phyloP scores from a whole-genome alignment of 1,284 basidiomycete genomes.

The Pholiota adiposa region DNA sequence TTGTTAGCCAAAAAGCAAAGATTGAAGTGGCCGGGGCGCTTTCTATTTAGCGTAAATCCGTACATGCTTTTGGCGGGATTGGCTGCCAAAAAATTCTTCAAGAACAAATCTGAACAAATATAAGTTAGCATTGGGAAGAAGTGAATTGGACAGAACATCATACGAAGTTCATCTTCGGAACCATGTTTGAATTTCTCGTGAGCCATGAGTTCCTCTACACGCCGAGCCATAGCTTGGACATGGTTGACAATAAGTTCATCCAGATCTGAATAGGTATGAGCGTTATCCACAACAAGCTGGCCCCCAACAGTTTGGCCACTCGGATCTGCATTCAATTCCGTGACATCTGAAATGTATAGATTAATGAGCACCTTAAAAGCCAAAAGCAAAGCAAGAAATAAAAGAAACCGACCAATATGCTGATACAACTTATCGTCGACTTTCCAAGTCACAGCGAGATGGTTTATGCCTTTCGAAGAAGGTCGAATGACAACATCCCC shows the following conservation, averaged over 20 bases:
- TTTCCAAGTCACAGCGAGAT: slow-evolving; percentile 99
- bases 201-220: slow-evolving; percentile 94
- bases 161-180: slow-evolving; percentile 88
- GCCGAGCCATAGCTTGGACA: slow-evolving; percentile 91
- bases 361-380: slow-evolving; percentile 7
- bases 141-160: slow-evolving; percentile 33
- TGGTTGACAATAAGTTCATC: slow-evolving; percentile 99
- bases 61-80: slow-evolving; percentile 96
- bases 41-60: slow-evolving; percentile 92
- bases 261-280: slow-evolving; percentile 90
- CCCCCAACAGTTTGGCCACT: slow-evolving; percentile 73
- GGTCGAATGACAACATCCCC: slow-evolving; percentile 97
- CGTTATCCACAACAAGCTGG: slow-evolving; percentile 80
- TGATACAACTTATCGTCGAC: slow-evolving; percentile 97
- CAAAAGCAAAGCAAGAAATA: neutral
- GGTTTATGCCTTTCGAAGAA: slow-evolving; percentile 92
- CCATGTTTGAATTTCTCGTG: slow-evolving; percentile 96
- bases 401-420: slow-evolving; percentile 81
- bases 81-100: slow-evolving; percentile 90
- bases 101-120: slow-evolving; percentile 69
- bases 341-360: slow-evolving; percentile 68
- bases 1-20: slow-evolving; percentile 94
- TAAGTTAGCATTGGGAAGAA: neutral
- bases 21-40: slow-evolving; percentile 91
- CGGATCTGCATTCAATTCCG: slow-evolving; percentile 80